These are phyloP conservation scores for Multifurca ochricompacta DNA, from an alignment of 768 basidiomycete genomes.

Conservation along the genomic window DNA sequence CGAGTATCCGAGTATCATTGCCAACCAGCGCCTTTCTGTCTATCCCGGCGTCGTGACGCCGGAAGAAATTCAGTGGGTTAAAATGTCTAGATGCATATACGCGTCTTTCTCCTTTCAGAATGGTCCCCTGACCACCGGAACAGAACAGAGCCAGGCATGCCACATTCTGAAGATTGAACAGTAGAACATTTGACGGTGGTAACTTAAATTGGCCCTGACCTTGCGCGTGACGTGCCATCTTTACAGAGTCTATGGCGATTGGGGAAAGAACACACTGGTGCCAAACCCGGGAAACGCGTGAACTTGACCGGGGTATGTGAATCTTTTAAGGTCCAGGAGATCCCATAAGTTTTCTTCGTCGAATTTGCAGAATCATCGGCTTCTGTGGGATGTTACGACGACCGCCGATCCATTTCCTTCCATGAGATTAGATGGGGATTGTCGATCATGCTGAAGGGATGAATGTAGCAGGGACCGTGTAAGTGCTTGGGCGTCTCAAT, in stretches of 20 bases:
- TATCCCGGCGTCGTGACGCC: conserved; percentile 10
- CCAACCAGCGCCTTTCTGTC: background rate
- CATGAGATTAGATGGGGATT: background rate
- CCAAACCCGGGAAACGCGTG: background rate
- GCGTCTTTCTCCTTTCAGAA: conserved; percentile 16
- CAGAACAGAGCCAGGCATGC: no score
- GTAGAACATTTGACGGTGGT: background rate
- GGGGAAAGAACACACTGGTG: background rate
- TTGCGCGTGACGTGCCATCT: background rate
- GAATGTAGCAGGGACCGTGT: background rate
- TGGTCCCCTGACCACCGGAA: conserved; percentile 8
- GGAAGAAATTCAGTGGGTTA: background rate
- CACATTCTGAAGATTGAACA: background rate
- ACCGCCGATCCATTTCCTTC: conserved; percentile 8
- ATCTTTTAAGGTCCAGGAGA: background rate
- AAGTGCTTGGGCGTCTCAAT: background rate
- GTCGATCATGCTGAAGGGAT: background rate
- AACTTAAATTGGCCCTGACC: background rate
- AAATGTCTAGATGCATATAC: conserved; percentile 2
- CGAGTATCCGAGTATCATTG: background rate
- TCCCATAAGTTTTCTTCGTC: background rate
- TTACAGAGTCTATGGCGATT: background rate
- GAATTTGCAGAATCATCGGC: background rate
- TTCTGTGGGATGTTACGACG: background rate
- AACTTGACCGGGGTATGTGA: no score